A percentile compares a stretch with the other conserved stretches of the same genome.
Conservation (phyloP, 1,284 basidiomycete species). For the Leucoagaricus sp. region DNA sequence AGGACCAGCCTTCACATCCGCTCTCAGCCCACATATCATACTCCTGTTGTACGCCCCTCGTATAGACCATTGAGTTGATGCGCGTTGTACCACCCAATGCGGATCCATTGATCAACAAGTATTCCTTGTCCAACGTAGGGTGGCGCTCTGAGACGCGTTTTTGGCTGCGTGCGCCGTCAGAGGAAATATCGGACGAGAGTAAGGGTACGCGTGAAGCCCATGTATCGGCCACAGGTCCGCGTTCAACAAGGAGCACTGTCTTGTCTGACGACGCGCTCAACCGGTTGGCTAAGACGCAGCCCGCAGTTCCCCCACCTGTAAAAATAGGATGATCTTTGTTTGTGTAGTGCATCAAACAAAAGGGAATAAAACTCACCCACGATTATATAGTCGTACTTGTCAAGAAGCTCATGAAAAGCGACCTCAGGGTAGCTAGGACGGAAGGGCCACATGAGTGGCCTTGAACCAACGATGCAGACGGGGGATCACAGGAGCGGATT, state of each 20-base stretch:
- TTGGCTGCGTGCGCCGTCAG: constrained; percentile 13
- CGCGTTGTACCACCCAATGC: constrained; percentile 7
- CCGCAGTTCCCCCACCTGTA: constrained; percentile 9
- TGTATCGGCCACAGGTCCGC: constrained; percentile 5
- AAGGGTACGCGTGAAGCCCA: constrained; percentile 11
- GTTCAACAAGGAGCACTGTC: constrained; percentile 9
- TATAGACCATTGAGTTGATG: constrained; percentile 11
- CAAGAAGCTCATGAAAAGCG: constrained; percentile 5
- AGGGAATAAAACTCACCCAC: not conserved
- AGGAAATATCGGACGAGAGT: constrained; percentile 16
- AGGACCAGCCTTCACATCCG: constrained; percentile 6
- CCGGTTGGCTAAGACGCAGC: constrained; percentile 9
- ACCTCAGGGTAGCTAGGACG: not conserved
- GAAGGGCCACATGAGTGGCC: constrained; percentile 8
- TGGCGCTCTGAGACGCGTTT: constrained; percentile 9
- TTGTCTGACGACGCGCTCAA: not conserved
- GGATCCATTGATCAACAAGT: constrained; percentile 2
- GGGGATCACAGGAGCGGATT: too few relatives aligned
- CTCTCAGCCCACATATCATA: constrained; percentile 10
- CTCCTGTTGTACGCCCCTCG: constrained; percentile 1
- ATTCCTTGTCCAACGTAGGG: not conserved
- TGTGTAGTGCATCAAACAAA: not conserved
- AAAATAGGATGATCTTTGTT: too few relatives aligned
- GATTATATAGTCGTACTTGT: constrained; percentile 7
- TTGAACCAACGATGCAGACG: not conserved